Evolutionary conservation across 139 green algal genomes (phyloP), one percentile per base, ranked within the genome.

Genomic region (Nannochloris sp.): DNA sequence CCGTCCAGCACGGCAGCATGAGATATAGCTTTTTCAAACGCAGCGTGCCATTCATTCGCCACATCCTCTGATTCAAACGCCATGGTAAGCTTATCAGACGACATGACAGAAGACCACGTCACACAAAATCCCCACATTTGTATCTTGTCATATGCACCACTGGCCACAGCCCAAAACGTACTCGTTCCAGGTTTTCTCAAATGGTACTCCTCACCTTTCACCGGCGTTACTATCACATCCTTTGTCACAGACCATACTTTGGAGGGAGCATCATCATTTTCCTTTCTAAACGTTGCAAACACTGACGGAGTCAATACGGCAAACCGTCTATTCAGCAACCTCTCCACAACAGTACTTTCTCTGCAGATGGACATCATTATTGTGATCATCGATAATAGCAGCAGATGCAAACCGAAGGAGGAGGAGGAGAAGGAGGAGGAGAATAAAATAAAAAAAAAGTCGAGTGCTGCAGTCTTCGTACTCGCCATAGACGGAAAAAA

Each of bases 301-400:
- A 31, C 31, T 4, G 59, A 62, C 3, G 63, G 23, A 44, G 66
- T 68, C 11, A 76, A 64, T 15, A 49, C 56, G 0, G 51, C 69
- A 49, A 68, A 76, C 15, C 69, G 69, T 64, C 61, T 67, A 44
- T 76, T 76, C 29, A 76, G 34, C 40, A 76, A 48, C 25, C 53
- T 31, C 21, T 70, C 62, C 14, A 76, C 62, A 29, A 76, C 63
- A 29, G 36, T 63, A 29, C 56, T 68, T 54, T 76, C n/a, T n/a
- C n/a, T n/a, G n/a, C n/a, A n/a, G n/a, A n/a, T n/a, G n/a, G n/a
- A n/a, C n/a, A n/a, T n/a, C n/a, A n/a, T n/a, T n/a, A n/a, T n/a
- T n/a, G n/a, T n/a, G n/a, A n/a, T n/a, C n/a, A n/a, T n/a, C n/a
- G n/a, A n/a, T n/a, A n/a, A n/a, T n/a, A n/a, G n/a, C n/a, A n/a